These are phyloP conservation scores for Candida endomychidarum DNA, from an alignment of 805 yeast species.

Conservation along the genomic window DNA sequence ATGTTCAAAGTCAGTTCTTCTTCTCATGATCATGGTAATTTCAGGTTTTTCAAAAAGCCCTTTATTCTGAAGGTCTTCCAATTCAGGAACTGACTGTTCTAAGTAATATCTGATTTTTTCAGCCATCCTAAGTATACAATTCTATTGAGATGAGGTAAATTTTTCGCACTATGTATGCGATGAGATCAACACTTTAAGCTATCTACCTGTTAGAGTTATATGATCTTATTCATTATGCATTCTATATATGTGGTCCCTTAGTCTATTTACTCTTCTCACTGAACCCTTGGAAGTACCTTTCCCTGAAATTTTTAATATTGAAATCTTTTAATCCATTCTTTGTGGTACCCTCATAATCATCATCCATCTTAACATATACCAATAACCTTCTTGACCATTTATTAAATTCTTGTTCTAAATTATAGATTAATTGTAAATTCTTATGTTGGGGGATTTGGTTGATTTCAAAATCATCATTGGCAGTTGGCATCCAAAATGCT, in stretches of 20 bases:
- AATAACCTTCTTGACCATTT: conserved; percentile 90
- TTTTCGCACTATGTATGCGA: conserved; percentile 1
- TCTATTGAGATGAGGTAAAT: conserved; percentile 13
- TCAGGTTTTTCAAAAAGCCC: conserved; percentile 83
- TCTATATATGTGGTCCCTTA: too few species aligned
- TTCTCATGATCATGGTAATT: conserved; percentile 80
- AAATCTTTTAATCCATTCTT: conserved; percentile 44
- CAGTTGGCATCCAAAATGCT: conserved; percentile 98
- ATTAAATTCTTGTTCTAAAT: conserved; percentile 83
- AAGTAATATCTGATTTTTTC: conserved; percentile 51
- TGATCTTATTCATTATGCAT: not conserved
- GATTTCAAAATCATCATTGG: conserved; percentile 75
- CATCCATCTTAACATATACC: conserved; percentile 70
- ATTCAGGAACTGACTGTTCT: conserved; percentile 82
- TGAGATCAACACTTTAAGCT: too few species aligned
- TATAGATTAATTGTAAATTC: conserved; percentile 65
- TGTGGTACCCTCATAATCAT: conserved; percentile 47
- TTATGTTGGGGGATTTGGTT: conserved; percentile 78
- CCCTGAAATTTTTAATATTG: conserved; percentile 62
- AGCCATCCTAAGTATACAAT: conserved; percentile 30
- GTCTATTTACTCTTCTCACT: conserved; percentile 30
- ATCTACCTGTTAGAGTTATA: too few species aligned
- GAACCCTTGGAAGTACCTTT: conserved; percentile 73
- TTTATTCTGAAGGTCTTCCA: conserved; percentile 80
- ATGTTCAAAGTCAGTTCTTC: conserved; percentile 95